phyloP scores from a whole-genome alignment of 2,329 filamentous ascomycete genomes.

The Tricladium varicosporioides region DNA sequence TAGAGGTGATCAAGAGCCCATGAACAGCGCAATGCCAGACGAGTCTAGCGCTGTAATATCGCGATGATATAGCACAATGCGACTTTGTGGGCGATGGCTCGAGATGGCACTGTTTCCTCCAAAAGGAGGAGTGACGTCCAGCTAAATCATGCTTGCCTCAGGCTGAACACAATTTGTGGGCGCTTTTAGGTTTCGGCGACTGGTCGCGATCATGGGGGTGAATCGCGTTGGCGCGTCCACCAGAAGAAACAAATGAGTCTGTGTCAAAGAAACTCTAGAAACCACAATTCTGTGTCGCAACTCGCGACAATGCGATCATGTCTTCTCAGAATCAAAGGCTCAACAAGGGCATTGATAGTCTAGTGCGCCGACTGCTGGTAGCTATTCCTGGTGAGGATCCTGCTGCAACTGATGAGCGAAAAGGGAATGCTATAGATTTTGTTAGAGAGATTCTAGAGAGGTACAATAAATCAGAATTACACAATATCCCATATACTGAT shows the following conservation, averaged over 20 bases:
- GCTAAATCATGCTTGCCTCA: slow-evolving; percentile 2
- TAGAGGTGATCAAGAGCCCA: slow-evolving; percentile 26
- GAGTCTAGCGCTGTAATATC: slow-evolving; percentile 23
- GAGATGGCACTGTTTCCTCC: slow-evolving; percentile 15
- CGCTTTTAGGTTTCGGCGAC: background rate
- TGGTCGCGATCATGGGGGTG: background rate
- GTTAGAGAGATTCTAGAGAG: slow-evolving; percentile 46
- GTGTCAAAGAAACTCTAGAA: background rate
- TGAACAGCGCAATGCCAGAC: slow-evolving; percentile 25
- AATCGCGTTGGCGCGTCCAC: background rate
- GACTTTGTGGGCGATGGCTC: slow-evolving; percentile 22
- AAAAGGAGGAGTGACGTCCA: slow-evolving; percentile 19
- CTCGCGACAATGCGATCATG: slow-evolving; percentile 33
- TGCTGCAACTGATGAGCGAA: slow-evolving; percentile 64
- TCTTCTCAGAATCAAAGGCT: slow-evolving; percentile 56
- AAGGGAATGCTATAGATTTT: slow-evolving; percentile 57
- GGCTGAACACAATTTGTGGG: background rate
- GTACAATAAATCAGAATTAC: slow-evolving; percentile 16
- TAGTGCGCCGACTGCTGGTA: slow-evolving; percentile 74
- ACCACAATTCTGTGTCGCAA: background rate
- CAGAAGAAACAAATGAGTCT: slow-evolving; percentile 1
- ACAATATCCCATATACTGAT: slow-evolving; percentile 4
- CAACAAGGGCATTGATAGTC: slow-evolving; percentile 73
- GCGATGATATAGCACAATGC: slow-evolving; percentile 21
- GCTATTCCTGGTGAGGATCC: slow-evolving; percentile 64